A percentile compares a stretch with the other conserved stretches of the same genome.
These are phyloP conservation scores for Miscanthus lutarioriparius DNA, from an alignment of 176 grass and related monocot species.

Conservation along the genomic window DNA sequence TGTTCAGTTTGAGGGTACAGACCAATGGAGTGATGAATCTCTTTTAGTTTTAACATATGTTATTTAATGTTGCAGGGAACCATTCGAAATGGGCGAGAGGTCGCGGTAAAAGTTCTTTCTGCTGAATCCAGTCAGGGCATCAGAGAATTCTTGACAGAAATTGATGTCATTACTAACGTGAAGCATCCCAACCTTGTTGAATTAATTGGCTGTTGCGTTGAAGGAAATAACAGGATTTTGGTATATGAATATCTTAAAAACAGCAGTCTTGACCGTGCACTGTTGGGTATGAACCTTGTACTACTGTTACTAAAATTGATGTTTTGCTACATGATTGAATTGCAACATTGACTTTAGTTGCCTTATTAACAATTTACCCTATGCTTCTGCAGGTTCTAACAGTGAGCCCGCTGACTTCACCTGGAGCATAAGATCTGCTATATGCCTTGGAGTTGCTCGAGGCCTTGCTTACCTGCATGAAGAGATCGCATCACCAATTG, in stretches of 20 bases:
- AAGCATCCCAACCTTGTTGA: conserved; percentile 93
- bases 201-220: conserved; percentile 81
- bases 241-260: conserved; percentile 89
- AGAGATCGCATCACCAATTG: conserved; percentile 68
- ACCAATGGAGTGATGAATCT: neutral
- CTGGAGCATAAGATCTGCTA: conserved; percentile 74
- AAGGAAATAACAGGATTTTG: conserved; percentile 74
- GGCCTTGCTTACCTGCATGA: conserved; percentile 87
- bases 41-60: neutral
- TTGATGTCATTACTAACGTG: conserved; percentile 78
- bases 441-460: conserved; percentile 67
- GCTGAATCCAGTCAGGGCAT: conserved; percentile 89
- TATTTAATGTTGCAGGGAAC: conserved; percentile 53
- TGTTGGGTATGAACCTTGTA: conserved; percentile 58
- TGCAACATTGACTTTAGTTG: neutral
- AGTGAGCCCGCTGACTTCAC: conserved; percentile 69
- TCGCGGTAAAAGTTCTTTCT: conserved; percentile 87
- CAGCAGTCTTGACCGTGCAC: conserved; percentile 73
- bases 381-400: conserved; percentile 52
- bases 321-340: neutral
- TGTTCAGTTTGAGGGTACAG: neutral
- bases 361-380: conserved; percentile 15
- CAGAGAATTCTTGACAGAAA: conserved; percentile 95
- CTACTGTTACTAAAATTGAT: neutral
- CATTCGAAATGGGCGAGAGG: conserved; percentile 49